A percentile compares a stretch with the other conserved stretches of the same genome.
Conservation (phyloP, 2,329 filamentous ascomycete species). For the Geosmithia putterillii region DNA sequence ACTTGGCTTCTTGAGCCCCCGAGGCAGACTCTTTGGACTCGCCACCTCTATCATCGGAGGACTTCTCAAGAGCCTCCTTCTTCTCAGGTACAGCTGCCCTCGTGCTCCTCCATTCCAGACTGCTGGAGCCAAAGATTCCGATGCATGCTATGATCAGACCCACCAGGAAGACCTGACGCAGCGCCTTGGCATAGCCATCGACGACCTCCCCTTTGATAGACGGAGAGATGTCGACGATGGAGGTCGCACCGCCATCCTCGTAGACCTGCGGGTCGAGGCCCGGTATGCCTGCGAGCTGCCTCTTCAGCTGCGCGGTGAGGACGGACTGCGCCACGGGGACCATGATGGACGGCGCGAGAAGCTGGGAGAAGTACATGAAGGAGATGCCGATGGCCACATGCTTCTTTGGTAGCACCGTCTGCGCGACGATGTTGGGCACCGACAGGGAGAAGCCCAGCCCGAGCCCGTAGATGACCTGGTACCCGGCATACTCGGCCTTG, state of each 20-base stretch:
- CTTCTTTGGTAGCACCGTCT: conserved; percentile 25
- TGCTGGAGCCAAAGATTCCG: conserved; percentile 38
- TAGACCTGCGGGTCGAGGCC: background rate
- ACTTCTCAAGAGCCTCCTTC: too few relatives aligned
- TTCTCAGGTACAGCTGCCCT: background rate
- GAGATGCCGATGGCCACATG: conserved; percentile 35
- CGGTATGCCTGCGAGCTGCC: background rate
- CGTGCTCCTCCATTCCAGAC: conserved; percentile 45
- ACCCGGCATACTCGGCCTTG: conserved; percentile 13
- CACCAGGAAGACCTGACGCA: conserved; percentile 48
- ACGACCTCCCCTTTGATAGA: background rate
- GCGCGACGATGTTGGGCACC: conserved; percentile 29
- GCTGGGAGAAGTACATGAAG: conserved; percentile 31
- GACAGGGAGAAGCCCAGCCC: conserved; percentile 31
- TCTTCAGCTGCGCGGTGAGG: conserved; percentile 31
- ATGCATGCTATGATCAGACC: conserved; percentile 39
- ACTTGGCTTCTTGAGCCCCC: too few relatives aligned
- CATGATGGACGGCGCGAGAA: conserved; percentile 32
- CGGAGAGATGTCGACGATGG: background rate
- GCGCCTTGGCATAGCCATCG: conserved; percentile 41
- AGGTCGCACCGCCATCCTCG: background rate
- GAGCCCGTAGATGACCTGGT: conserved; percentile 25
- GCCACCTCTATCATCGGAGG: too few relatives aligned
- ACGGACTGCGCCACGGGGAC: conserved; percentile 38
- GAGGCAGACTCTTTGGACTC: too few relatives aligned